These are phyloP conservation scores for Capillidium rhysosporum DNA, from an alignment of 371 early-diverging fungal genomes.

Conservation along the genomic window DNA sequence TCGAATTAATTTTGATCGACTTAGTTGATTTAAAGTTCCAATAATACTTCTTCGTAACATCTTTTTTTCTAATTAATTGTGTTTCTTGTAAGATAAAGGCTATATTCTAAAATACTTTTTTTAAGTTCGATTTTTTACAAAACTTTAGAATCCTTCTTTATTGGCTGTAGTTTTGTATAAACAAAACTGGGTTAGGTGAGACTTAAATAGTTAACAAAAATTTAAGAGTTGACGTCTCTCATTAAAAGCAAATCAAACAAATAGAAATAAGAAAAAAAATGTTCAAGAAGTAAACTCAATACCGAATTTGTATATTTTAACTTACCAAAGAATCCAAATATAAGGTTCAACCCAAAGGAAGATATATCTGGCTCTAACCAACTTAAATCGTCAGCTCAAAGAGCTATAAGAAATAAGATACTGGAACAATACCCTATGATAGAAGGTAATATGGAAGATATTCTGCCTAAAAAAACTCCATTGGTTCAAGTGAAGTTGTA, in stretches of 20 bases:
- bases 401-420: constrained; percentile 68
- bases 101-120: too few species aligned
- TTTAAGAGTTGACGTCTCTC: too few species aligned
- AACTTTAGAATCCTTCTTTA: too few species aligned
- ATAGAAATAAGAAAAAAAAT: too few species aligned
- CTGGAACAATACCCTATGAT: constrained; percentile 72
- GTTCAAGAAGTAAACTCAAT: neutral
- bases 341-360: constrained; percentile 53
- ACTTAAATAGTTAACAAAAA: too few species aligned
- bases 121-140: too few species aligned
- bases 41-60: neutral
- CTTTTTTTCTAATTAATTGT: neutral
- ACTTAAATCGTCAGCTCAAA: constrained; percentile 83
- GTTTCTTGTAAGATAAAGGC: too few species aligned
- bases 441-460: constrained; percentile 64
- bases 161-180: too few species aligned
- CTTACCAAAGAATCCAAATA: too few species aligned
- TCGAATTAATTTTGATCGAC: neutral
- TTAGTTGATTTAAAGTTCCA: neutral
- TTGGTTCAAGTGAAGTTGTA: constrained; percentile 74
- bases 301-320: too few species aligned
- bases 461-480: constrained; percentile 84
- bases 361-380: constrained; percentile 68
- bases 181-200: too few species aligned
- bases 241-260: too few species aligned